Conservation (phyloP, 2,329 filamentous ascomycete species). For the Penicillium vulpinum region DNA sequence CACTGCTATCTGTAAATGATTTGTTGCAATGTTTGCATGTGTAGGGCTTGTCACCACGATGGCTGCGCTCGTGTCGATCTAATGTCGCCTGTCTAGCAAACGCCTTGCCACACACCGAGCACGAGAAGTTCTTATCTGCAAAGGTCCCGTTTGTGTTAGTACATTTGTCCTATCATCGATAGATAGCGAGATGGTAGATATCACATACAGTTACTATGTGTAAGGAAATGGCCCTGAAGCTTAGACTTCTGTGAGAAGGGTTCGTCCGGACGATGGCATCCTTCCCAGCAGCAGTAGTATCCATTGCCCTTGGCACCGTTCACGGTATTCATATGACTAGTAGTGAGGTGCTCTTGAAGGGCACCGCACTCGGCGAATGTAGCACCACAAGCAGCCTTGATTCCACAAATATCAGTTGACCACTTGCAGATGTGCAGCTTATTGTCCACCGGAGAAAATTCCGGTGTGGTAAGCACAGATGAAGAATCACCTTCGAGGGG, state of each 20-base stretch:
- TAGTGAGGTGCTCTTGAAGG: conserved; percentile 43
- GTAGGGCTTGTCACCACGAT: conserved; percentile 47
- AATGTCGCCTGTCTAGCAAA: conserved; percentile 47
- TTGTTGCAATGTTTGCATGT: conserved; percentile 44
- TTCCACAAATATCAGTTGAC: conserved; percentile 28
- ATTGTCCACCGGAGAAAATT: conserved; percentile 29
- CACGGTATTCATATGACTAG: conserved; percentile 39
- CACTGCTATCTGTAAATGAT: conserved; percentile 47
- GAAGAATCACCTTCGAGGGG: conserved; percentile 37
- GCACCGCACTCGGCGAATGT: conserved; percentile 37
- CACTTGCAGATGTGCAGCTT: conserved; percentile 45
- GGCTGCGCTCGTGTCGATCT: conserved; percentile 47
- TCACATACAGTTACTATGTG: conserved; percentile 45
- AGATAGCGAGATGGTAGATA: background rate
- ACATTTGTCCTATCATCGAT: background rate
- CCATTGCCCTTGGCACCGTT: conserved; percentile 42
- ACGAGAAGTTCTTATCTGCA: conserved; percentile 45
- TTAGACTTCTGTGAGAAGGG: conserved; percentile 50
- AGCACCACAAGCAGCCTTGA: conserved; percentile 36
- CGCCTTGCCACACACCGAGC: conserved; percentile 43
- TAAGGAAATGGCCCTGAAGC: conserved; percentile 46
- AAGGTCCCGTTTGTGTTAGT: conserved; percentile 1
- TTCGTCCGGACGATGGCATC: conserved; percentile 44
- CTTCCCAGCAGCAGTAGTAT: conserved; percentile 48
- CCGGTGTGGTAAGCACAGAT: conserved; percentile 40